Evolutionary conservation across 805 yeast species (phyloP).

Genomic region (Isabelozyma heimii): DNA sequence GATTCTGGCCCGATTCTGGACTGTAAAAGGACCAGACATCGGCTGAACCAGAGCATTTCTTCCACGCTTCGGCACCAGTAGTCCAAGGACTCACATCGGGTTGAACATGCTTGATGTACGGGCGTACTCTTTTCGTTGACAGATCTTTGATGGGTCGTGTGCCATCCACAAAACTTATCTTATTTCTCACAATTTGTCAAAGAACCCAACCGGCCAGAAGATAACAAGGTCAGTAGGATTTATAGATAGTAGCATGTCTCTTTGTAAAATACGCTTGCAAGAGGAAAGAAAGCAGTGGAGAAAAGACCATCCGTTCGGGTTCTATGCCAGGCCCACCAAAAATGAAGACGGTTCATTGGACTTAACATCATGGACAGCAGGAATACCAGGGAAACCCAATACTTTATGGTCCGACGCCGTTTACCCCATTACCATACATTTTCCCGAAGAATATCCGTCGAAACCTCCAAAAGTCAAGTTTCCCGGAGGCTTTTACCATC

Average conservation of each 20-base stretch:
- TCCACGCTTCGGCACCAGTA: too few relatives aligned
- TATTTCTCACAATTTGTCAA: too few relatives aligned
- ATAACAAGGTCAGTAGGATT: too few relatives aligned
- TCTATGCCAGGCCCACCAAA: slow-evolving; percentile 86
- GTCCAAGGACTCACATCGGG: too few relatives aligned
- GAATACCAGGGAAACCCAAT: slow-evolving; percentile 88
- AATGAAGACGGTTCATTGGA: slow-evolving; percentile 80
- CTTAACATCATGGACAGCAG: slow-evolving; percentile 87
- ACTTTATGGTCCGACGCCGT: slow-evolving; percentile 92
- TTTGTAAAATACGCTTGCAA: slow-evolving; percentile 80
- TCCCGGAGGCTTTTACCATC: slow-evolving; percentile 90
- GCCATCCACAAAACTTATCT: neutral
- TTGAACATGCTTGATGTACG: too few relatives aligned
- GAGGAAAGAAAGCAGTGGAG: slow-evolving; percentile 98
- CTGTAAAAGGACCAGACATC: too few relatives aligned
- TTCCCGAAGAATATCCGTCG: slow-evolving; percentile 92
- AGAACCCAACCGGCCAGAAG: too few relatives aligned
- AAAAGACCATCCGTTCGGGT: slow-evolving; percentile 97
- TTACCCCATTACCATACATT: slow-evolving; percentile 76
- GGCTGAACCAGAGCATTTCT: too few relatives aligned
- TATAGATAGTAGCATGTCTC: slow-evolving; percentile 31
- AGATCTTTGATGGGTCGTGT: neutral
- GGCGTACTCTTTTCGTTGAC: neutral
- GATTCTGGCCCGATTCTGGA: too few relatives aligned
- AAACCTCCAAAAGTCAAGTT: slow-evolving; percentile 94